phyloP scores from a whole-genome alignment of 129 eudicot species.

The Chrysanthemum makinoi region DNA sequence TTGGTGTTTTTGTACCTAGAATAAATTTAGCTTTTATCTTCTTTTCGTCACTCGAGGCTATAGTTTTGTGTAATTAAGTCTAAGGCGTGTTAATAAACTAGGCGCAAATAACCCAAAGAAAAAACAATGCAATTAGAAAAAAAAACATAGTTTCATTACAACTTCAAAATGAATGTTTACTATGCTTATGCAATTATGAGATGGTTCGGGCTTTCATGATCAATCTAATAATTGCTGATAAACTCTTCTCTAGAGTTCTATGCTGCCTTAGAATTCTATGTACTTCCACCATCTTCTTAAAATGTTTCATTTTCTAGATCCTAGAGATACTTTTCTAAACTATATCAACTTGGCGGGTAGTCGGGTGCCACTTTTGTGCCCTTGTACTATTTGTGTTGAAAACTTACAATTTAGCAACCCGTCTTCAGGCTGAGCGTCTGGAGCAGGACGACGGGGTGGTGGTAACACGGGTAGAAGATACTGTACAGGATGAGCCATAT shows the following conservation, averaged over 20 bases:
- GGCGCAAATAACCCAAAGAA: background rate
- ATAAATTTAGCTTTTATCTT: no score
- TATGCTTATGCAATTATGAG: background rate
- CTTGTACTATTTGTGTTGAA: constrained; percentile 22
- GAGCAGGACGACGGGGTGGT: constrained; percentile 56
- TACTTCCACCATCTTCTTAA: background rate
- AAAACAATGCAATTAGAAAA: background rate
- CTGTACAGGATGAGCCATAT: constrained; percentile 34
- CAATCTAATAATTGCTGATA: no score
- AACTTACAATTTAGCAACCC: constrained; percentile 11
- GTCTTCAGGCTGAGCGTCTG: constrained; percentile 41
- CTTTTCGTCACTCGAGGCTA: no score
- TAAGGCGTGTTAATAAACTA: no score
- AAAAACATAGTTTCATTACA: no score
- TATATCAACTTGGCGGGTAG: background rate
- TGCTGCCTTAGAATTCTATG: background rate
- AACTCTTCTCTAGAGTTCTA: background rate
- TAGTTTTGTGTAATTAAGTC: no score
- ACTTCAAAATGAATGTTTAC: background rate
- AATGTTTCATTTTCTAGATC: background rate
- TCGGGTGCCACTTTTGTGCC: background rate
- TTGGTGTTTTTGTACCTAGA: no score
- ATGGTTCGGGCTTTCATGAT: background rate
- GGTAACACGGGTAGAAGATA: constrained; percentile 50
- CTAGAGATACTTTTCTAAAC: no score